Evolutionary conservation across 768 basidiomycete genomes (phyloP).

Genomic region (Trametes cinnabarina): DNA sequence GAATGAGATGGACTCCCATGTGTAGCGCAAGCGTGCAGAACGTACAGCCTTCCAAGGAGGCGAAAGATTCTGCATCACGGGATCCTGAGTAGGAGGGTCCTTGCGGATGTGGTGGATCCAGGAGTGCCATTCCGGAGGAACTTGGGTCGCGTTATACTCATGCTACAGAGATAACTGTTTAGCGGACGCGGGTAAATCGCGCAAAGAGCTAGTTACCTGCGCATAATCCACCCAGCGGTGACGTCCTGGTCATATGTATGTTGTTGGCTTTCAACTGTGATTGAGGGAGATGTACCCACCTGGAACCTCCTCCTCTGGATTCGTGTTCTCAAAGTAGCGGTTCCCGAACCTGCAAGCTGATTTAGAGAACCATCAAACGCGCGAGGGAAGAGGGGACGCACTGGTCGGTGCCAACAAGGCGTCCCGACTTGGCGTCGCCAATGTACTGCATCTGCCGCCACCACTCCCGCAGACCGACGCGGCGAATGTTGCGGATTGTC

Average conservation of each 20-base stretch:
- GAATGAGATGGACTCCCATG: neutral
- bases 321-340: slow-evolving; percentile 89
- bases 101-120: slow-evolving; percentile 92
- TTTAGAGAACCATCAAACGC: neutral
- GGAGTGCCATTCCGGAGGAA: slow-evolving; percentile 95
- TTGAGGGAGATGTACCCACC: slow-evolving; percentile 53
- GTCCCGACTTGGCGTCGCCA: slow-evolving; percentile 88
- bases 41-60: slow-evolving; percentile 86
- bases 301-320: slow-evolving; percentile 83
- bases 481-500: slow-evolving; percentile 72
- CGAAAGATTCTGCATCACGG: slow-evolving; percentile 60
- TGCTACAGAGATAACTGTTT: slow-evolving; percentile 45
- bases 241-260: too few species aligned
- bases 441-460: slow-evolving; percentile 92
- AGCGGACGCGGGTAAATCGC: neutral
- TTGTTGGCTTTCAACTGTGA: too few species aligned
- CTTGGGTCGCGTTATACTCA: slow-evolving; percentile 87
- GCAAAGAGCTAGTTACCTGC: slow-evolving; percentile 51
- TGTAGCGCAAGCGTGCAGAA: neutral
- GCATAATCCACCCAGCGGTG: slow-evolving; percentile 96
- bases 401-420: slow-evolving; percentile 77
- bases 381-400: slow-evolving; percentile 42
- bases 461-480: slow-evolving; percentile 81
- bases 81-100: slow-evolving; percentile 74
- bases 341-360: slow-evolving; percentile 74